Evolutionary conservation across 345 rosid genomes (phyloP).

Genomic region (Arabis hirsuta): DNA sequence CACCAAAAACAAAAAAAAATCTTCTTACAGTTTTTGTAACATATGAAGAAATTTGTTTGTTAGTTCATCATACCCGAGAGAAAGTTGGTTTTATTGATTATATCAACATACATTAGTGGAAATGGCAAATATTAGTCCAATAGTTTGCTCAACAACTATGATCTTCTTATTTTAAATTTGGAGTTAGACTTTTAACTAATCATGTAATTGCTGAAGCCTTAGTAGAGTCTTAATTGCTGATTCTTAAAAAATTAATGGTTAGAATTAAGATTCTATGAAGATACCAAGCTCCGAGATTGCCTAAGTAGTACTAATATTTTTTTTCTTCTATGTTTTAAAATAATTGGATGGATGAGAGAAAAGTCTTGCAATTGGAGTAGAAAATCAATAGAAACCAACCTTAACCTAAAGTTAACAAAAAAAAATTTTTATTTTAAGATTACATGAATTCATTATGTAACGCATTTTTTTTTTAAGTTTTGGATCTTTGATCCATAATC

Average conservation of each 20-base stretch:
- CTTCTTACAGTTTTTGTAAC: too few relatives aligned
- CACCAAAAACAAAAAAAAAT: too few relatives aligned
- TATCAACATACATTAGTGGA: background rate
- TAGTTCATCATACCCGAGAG: background rate
- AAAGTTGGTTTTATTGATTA: conserved; percentile 2
- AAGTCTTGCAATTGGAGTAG: background rate
- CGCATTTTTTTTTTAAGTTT: too few relatives aligned
- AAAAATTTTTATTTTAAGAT: too few relatives aligned
- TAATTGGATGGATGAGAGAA: background rate
- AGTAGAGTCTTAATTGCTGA: background rate
- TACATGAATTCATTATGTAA: too few relatives aligned
- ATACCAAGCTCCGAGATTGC: background rate
- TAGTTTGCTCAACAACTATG: background rate
- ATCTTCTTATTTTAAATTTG: background rate
- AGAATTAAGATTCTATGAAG: background rate
- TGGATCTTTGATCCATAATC: too few relatives aligned
- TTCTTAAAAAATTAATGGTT: background rate
- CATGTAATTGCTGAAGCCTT: background rate
- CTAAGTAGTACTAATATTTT: background rate
- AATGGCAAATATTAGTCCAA: background rate
- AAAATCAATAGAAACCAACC: too few relatives aligned
- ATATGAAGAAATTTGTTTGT: background rate
- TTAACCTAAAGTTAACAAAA: too few relatives aligned
- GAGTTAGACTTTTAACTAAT: background rate
- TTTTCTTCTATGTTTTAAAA: background rate